phyloP scores from a whole-genome alignment of 305 asterid species.

The Fraxinus baroniana region DNA sequence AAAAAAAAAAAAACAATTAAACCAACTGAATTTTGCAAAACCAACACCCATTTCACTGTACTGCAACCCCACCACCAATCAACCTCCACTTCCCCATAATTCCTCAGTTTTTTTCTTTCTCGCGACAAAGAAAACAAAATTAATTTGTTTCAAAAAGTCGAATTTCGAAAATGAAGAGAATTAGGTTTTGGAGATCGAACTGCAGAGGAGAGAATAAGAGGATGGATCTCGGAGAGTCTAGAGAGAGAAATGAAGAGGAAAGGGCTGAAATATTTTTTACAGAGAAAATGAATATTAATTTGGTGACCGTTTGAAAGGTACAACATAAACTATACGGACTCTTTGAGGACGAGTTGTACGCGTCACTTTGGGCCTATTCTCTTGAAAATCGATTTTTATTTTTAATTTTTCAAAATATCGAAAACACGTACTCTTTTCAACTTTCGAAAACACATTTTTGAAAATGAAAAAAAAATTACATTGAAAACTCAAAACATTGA shows the following conservation, averaged over 20 bases:
- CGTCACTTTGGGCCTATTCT: neutral
- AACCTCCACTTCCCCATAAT: neutral
- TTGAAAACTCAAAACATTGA: no score
- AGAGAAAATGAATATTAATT: neutral
- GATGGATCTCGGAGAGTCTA: neutral
- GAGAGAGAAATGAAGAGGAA: neutral
- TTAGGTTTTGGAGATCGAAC: neutral
- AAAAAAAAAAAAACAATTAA: neutral
- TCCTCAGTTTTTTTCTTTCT: neutral
- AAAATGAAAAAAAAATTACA: no score
- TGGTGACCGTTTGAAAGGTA: slow-evolving; percentile 1
- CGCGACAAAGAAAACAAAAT: neutral
- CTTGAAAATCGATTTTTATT: no score
- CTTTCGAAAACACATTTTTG: no score
- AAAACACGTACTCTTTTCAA: no score
- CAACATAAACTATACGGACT: neutral
- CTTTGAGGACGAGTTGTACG: neutral
- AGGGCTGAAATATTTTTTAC: neutral
- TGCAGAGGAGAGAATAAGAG: neutral
- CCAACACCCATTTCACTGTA: neutral
- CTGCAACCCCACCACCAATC: neutral
- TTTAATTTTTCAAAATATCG: no score
- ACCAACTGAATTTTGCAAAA: slow-evolving; percentile 2
- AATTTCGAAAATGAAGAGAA: neutral
- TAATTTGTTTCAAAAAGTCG: neutral